Percentiles rank a stretch among this genome's conserved stretches.
These are phyloP conservation scores for Metschnikowia similis DNA, from an alignment of 805 yeast species.

Conservation along the genomic window DNA sequence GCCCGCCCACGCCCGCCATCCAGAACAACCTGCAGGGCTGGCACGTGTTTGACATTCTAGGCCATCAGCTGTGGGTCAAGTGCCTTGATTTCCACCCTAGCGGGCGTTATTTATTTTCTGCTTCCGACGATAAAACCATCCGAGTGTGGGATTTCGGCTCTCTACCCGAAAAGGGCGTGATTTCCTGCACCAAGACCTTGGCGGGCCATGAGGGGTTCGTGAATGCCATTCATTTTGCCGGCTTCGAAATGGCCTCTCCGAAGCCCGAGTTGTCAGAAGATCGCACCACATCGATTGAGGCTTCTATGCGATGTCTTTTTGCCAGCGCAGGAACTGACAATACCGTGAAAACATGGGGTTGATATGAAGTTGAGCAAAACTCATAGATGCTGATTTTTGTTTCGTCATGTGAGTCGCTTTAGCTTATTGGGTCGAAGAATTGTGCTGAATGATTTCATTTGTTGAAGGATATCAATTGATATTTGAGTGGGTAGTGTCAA, in stretches of 20 bases:
- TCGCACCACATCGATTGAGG: conserved; percentile 24
- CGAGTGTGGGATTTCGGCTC: conserved; percentile 69
- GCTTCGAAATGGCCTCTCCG: conserved; percentile 23
- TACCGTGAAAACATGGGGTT: conserved; percentile 53
- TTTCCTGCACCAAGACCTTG: conserved; percentile 45
- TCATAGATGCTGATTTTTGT: no score
- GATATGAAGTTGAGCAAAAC: neutral
- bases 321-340: conserved; percentile 63
- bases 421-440: no score
- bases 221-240: conserved; percentile 55
- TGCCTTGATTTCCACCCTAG: conserved; percentile 68
- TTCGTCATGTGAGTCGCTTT: no score
- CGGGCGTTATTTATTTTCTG: conserved; percentile 64
- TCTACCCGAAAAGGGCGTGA: conserved; percentile 37
- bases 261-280: conserved; percentile 11
- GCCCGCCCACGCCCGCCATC: conserved; percentile 51
- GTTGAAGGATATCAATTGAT: no score
- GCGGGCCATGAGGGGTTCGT: conserved; percentile 74
- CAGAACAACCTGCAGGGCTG: conserved; percentile 56
- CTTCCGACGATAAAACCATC: conserved; percentile 75
- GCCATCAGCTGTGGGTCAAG: conserved; percentile 87
- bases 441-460: no score
- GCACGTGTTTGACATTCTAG: conserved; percentile 53
- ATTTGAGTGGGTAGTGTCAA: no score
- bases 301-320: conserved; percentile 56